Conservation (phyloP, 495 filamentous ascomycete species). For the Cladorrhinum samala region DNA sequence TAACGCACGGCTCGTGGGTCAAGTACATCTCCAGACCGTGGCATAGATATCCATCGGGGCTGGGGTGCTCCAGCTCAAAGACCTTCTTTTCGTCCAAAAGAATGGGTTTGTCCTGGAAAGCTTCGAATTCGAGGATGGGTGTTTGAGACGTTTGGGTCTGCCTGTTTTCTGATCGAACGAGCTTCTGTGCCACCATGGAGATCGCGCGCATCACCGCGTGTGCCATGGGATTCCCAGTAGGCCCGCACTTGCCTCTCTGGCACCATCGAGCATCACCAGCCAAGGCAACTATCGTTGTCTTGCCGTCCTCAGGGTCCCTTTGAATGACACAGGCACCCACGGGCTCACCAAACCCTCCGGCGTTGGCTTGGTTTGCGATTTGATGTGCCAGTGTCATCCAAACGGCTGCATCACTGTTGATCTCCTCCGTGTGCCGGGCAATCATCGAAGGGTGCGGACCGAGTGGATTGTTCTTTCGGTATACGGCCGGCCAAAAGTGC, state of each 20-base stretch:
- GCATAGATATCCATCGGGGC: constrained; percentile 81
- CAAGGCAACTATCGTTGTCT: constrained; percentile 54
- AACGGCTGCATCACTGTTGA: constrained; percentile 46
- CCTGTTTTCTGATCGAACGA: constrained; percentile 43
- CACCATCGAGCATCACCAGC: constrained; percentile 73
- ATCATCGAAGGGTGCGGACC: constrained; percentile 63
- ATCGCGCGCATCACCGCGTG: constrained; percentile 85
- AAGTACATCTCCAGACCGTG: constrained; percentile 84
- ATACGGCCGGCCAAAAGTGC: constrained; percentile 81
- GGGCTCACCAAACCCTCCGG: constrained; percentile 54
- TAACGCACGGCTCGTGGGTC: constrained; percentile 90
- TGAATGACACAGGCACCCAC: constrained; percentile 84
- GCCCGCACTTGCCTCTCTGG: constrained; percentile 38
- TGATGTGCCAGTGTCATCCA: constrained; percentile 65
- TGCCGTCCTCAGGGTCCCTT: constrained; percentile 34
- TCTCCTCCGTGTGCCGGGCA: constrained; percentile 48
- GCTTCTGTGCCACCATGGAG: constrained; percentile 73
- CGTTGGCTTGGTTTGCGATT: constrained; percentile 52
- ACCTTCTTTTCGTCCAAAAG: constrained; percentile 36
- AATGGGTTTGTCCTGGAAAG: constrained; percentile 40
- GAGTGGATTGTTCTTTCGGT: constrained; percentile 75
- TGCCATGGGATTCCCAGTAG: constrained; percentile 63
- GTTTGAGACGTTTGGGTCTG: constrained; percentile 15
- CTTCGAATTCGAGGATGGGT: constrained; percentile 38
- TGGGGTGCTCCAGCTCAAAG: constrained; percentile 39